Percentiles rank a stretch among this genome's conserved stretches.
Conservation (phyloP, 2,329 filamentous ascomycete species). For the Pyricularia pennisetigena region DNA sequence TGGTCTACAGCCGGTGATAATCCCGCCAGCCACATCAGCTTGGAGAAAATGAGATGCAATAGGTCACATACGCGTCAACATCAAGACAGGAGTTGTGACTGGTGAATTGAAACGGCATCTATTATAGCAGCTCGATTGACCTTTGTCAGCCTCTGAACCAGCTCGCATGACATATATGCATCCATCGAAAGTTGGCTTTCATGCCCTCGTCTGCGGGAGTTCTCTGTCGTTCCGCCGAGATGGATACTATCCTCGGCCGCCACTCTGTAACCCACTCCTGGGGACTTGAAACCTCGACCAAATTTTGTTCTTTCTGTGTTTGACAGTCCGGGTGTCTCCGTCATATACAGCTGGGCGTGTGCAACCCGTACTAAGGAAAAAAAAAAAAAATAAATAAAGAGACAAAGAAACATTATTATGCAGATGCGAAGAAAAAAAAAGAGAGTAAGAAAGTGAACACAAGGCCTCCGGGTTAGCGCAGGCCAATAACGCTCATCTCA, state of each 20-base stretch:
- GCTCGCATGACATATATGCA: not conserved
- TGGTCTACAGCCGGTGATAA: not conserved
- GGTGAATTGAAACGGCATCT: not conserved
- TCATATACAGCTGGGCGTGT: not conserved
- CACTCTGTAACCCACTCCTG: not conserved
- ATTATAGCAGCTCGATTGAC: not conserved
- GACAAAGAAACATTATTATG: slow-evolving; percentile 10
- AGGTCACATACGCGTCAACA: not conserved
- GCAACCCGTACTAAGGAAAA: slow-evolving; percentile 1
- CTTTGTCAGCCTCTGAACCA: not conserved
- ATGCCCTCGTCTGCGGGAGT: not conserved
- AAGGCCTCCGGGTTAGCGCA: slow-evolving; percentile 43
- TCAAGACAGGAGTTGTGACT: not conserved
- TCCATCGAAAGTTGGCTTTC: not conserved
- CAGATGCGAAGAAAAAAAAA: slow-evolving; percentile 7
- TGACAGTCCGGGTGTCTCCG: not conserved
- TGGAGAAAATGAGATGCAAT: not conserved
- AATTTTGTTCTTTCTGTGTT: not conserved
- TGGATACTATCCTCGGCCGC: not conserved
- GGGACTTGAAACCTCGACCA: not conserved
- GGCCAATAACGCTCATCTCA: slow-evolving; percentile 91
- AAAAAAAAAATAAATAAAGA: slow-evolving; percentile 7
- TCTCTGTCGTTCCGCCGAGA: not conserved
- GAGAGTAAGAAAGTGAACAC: slow-evolving; percentile 1
- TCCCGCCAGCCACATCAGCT: not conserved